Evolutionary conservation across 371 early-diverging fungal genomes (phyloP), one percentile per base, ranked within the genome.

Genomic region (Lichtheimia hyalospora): DNA sequence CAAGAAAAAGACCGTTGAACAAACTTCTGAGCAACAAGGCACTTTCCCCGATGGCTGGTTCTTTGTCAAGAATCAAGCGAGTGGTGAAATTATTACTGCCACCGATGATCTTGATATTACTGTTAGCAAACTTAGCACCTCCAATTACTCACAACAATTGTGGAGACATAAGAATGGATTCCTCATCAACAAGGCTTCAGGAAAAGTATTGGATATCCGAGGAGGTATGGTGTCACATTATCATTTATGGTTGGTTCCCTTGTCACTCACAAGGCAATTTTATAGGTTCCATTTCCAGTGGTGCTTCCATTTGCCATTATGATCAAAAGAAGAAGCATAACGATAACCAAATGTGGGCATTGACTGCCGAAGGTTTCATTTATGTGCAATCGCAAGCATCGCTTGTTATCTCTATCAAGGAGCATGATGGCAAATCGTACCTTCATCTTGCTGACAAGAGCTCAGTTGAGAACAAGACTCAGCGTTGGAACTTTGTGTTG

Each of bases 31-130:
- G 40, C 69, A 72, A 46, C 53, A 54, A 12, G 68, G 69, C 34
- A 64, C 73, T 49, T 86, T 86, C 71, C 86, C 86, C 40, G 68
- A 70, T 20, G 78, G 79, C 42, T 84, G 80, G 76, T 84, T 86
- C 73, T 86, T 84, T 64, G 74, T 86, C 64, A 86, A 84, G 67
- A 81, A 75, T 72, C 86, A 62, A 62, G 77, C 74, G 14, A 73
- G 69, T 10, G 72, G 74, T 43, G 63, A 75, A 4, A 82, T 81
- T 40, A 65, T 84, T 21, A 77, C 82, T 39, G 75, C 81, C 7
- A 40, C 63, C 8, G 70, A 76, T 18, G 70, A 76, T 18, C 63
- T 68, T 16, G 75, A 74, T 27, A 79, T 83, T 12, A 69, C 77
- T 49, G 82, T 81, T 57, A 56, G 74, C 49, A 76, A 78, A 50